Evolutionary conservation across 129 eudicot genomes (phyloP).

Genomic region (Helianthus annuus): DNA sequence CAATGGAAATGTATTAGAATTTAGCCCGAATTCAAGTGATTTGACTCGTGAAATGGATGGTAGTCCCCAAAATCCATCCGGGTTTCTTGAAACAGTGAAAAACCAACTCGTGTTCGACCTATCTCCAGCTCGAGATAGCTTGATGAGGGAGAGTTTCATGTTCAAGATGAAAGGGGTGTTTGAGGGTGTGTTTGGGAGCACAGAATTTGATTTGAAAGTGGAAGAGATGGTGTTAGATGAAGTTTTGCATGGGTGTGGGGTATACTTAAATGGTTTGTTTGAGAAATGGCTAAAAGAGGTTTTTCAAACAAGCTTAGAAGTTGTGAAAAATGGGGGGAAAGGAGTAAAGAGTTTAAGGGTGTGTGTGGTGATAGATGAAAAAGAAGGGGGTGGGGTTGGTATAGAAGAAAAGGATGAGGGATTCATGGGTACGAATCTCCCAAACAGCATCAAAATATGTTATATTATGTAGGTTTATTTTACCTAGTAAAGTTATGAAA

Average conservation of each 20-base stretch:
- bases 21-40: constrained; percentile 58
- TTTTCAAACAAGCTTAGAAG: constrained; percentile 64
- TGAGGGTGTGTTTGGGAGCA: constrained; percentile 45
- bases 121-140: constrained; percentile 36
- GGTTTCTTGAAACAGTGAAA: constrained; percentile 52
- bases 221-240: constrained; percentile 58
- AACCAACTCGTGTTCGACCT: constrained; percentile 44
- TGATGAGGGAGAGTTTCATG: constrained; percentile 52
- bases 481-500: constrained; percentile 37
- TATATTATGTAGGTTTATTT: constrained; percentile 41
- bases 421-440: constrained; percentile 80
- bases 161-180: constrained; percentile 52
- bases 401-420: constrained; percentile 55
- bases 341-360: constrained; percentile 52
- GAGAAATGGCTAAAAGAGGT: constrained; percentile 81
- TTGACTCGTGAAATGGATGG: constrained; percentile 45
- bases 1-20: constrained; percentile 27
- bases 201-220: constrained; percentile 39
- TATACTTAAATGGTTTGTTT: constrained; percentile 60
- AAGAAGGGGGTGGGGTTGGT: constrained; percentile 51
- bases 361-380: constrained; percentile 51
- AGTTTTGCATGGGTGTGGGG: constrained; percentile 55
- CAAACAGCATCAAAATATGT: constrained; percentile 61
- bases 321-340: constrained; percentile 43
- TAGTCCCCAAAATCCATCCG: constrained; percentile 36